Percentiles rank a stretch among this genome's conserved stretches.
phyloP scores from a whole-genome alignment of 75 land plant species.

The Pinus tabuliformis region DNA sequence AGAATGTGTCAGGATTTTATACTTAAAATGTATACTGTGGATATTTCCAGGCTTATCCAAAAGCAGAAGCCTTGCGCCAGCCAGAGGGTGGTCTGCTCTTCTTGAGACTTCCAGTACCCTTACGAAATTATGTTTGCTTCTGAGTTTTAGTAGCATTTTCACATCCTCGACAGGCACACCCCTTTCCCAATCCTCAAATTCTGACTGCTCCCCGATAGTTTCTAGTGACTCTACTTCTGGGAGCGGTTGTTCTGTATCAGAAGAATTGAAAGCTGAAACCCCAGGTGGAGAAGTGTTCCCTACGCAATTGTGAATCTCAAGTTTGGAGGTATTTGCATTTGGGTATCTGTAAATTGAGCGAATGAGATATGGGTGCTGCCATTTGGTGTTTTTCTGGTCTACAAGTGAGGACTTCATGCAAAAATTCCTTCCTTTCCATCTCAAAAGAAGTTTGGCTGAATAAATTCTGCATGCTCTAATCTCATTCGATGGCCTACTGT shows the following conservation, averaged over 20 bases:
- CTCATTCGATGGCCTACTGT: too few relatives aligned
- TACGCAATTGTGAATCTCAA: not conserved
- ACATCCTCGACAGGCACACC: constrained; percentile 42
- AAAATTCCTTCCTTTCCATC: not conserved
- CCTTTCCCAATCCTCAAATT: constrained; percentile 16
- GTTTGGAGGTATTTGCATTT: not conserved
- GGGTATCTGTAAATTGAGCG: not conserved
- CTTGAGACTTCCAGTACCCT: constrained; percentile 75
- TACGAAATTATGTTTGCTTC: constrained; percentile 62
- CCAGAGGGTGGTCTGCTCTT: constrained; percentile 66
- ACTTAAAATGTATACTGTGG: constrained; percentile 65
- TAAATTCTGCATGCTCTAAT: not conserved
- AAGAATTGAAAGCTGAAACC: not conserved
- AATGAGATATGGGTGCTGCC: not conserved
- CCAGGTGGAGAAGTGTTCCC: not conserved
- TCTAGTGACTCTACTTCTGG: not conserved
- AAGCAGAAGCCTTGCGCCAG: constrained; percentile 82
- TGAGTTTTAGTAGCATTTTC: constrained; percentile 43
- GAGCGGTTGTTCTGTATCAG: not conserved
- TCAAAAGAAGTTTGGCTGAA: not conserved
- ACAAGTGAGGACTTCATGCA: not conserved
- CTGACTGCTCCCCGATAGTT: not conserved
- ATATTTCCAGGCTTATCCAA: constrained; percentile 88
- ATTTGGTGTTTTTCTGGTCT: not conserved
- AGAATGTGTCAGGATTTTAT: constrained; percentile 48